Base-by-base conservation (phyloP, 169 alveolate genomes). In the Eimeria zaria region DNA sequence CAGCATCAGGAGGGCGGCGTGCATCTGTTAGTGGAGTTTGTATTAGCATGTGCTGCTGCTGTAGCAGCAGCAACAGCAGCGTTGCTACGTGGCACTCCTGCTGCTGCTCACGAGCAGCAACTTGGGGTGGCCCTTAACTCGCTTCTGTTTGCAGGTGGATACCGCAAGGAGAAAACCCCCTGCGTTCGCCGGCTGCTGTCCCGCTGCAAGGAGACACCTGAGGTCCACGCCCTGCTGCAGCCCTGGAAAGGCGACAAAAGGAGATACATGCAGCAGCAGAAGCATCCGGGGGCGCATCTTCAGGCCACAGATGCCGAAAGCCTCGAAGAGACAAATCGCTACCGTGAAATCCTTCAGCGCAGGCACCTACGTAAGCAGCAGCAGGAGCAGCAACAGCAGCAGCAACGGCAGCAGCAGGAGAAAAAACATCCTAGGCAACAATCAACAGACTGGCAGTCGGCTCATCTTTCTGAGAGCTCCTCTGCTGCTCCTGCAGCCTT, bases 1-100 rank as follows among this genome's bases (percentile, higher is more conserved):
- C 83, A 33, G 76, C 76, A 55, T 27, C 80, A 22, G 67, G 46
- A 14, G 18, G 64, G 27, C n/a, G 93, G 51, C 33, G 67, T 48
- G 46, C 80, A 48, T 62, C 33, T 87, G 93, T 30, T 87, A 41
- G 64, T 87, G n/a, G 93, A 87, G 41, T 62, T 87, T 62, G 33
- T 60, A 48, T 58, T 48, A 5, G 93, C 93, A 0, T 87, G 93
- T 22, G 67, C 64, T 62, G 93, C 93, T 58, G 93, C 81, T 60
- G 81, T 87, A 6, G 93, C 93, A 7, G 93, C 83, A 87, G 93
- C 93, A 41, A 55, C 93, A 36, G 93, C 93, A 62, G 93, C 93
- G 27, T 46, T 87, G 67, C 46, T 87, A 83, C 27, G 93, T n/a
- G 93, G 81, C 7, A 53, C 93, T 16, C 83, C 93, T 48, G 51